Base-by-base conservation (phyloP, 2,329 filamentous ascomycete genomes). In the Botrytis galanthina region DNA sequence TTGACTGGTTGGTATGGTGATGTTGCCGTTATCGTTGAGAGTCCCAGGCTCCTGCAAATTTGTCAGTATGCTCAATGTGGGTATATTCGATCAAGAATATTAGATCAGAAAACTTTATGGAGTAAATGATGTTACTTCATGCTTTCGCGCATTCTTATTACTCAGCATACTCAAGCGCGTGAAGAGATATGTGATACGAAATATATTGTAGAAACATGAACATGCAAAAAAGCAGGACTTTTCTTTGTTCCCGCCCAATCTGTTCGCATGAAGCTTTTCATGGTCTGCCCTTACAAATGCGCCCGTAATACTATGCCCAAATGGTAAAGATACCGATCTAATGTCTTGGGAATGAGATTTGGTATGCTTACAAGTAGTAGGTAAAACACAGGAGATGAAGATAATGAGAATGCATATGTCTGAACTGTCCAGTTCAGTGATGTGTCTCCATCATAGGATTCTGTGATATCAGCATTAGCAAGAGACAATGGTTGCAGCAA, bases 391-490 rank as follows among this genome's bases (percentile, higher is more conserved):
- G 71, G 62, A 20, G 71, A 72, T 18, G 20, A 35, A 32, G 62
- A 39, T 18, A 51, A 29, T 60, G 71, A 60, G 29, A 70, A 70
- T 26, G 51, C 37, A 20, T 73, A 73, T 54, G 64, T 44, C 37
- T 73, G 71, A 42, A 73, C 71, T 22, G 64, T 73, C 71, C 71
- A 73, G 39, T 70, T 70, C 20, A 73, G 39, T 7, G 51, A 72
- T 2, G 44, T 72, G 22, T 61, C 42, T 16, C 71, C 71, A 68
- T 48, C 29, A 39, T 72, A 72, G 29, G 54, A 61, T 61, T 72
- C 71, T 72, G 32, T 39, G 29, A 60, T 12, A 14, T 46, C 8
- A 26, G 18, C 8, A 61, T 72, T 35, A 72, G 62, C n/a, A 48
- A 60, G 20, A 37, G 6, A 20, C 29, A 39, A 39, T 29, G 48